These are phyloP conservation scores for Zygosaccharomyces bailii DNA, from an alignment of 805 yeast species.

Conservation along the genomic window DNA sequence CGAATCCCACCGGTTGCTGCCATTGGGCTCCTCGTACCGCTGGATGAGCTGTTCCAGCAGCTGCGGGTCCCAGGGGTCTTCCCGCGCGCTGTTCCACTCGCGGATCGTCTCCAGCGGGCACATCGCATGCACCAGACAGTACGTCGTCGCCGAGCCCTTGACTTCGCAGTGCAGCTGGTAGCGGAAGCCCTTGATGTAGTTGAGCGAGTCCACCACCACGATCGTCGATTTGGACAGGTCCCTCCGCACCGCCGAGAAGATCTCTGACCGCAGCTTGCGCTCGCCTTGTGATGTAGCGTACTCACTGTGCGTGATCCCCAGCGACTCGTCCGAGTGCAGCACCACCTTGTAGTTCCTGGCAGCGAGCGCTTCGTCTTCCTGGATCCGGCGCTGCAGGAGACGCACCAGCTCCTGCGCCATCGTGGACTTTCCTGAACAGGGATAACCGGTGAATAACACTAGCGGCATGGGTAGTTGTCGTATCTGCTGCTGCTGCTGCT, in stretches of 20 bases:
- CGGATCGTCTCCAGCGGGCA: slow-evolving; percentile 60
- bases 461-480: slow-evolving; percentile 85
- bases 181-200: slow-evolving; percentile 91
- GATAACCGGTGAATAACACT: slow-evolving; percentile 77
- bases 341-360: slow-evolving; percentile 50
- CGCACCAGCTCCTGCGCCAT: slow-evolving; percentile 57
- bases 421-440: slow-evolving; percentile 78
- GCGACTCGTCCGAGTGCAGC: slow-evolving; percentile 70
- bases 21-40: slow-evolving; percentile 92
- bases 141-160: slow-evolving; percentile 74
- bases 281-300: slow-evolving; percentile 74
- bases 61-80: slow-evolving; percentile 57
- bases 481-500: no score
- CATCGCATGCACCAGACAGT: slow-evolving; percentile 77
- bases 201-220: slow-evolving; percentile 80
- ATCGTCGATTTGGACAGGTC: slow-evolving; percentile 64
- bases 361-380: slow-evolving; percentile 42
- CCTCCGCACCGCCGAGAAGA: slow-evolving; percentile 85
- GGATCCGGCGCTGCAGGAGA: slow-evolving; percentile 44
- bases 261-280: slow-evolving; percentile 76
- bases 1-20: slow-evolving; percentile 85
- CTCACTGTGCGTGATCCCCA: slow-evolving; percentile 65
- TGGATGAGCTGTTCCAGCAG: slow-evolving; percentile 66
- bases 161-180: slow-evolving; percentile 95
- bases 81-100: slow-evolving; percentile 51